phyloP scores from a whole-genome alignment of 805 yeast species.

The Wickerhamiella shivajii region DNA sequence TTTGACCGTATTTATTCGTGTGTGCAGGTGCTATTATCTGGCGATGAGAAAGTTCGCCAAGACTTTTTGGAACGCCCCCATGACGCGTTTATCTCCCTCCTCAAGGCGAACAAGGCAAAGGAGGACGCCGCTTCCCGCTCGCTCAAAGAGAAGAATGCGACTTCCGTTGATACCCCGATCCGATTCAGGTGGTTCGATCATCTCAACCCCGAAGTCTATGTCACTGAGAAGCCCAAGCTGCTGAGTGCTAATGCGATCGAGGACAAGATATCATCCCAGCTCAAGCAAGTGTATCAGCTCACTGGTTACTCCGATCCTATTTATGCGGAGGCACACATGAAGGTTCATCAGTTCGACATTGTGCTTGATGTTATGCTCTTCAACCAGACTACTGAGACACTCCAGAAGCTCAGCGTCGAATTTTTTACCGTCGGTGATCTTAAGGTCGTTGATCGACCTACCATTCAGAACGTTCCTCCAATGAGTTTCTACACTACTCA shows the following conservation, averaged over 20 bases:
- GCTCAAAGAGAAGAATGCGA: conserved; percentile 43
- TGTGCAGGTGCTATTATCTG: conserved; percentile 48
- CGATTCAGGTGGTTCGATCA: conserved; percentile 16
- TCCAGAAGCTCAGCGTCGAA: conserved; percentile 83
- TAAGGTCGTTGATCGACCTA: conserved; percentile 84
- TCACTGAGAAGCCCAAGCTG: not conserved
- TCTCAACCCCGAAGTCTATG: conserved; percentile 6
- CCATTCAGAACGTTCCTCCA: conserved; percentile 86
- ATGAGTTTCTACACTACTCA: conserved; percentile 88
- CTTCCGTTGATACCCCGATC: conserved; percentile 17
- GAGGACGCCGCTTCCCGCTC: conserved; percentile 17
- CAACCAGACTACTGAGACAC: conserved; percentile 80
- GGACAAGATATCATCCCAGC: conserved; percentile 41
- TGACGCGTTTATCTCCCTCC: conserved; percentile 63
- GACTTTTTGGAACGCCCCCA: conserved; percentile 83
- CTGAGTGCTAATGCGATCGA: conserved; percentile 1
- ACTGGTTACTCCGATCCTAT: conserved; percentile 99
- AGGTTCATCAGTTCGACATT: conserved; percentile 93
- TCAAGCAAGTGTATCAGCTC: conserved; percentile 77
- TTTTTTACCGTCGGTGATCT: conserved; percentile 93
- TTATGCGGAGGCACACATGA: conserved; percentile 92
- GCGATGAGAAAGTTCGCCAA: conserved; percentile 36
- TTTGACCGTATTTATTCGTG: conserved; percentile 88
- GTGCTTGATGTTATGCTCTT: conserved; percentile 85
- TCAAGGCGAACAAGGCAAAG: conserved; percentile 31